Conservation (phyloP, 108 stramenopile species). For the Cyclostephanos tholiformis region DNA sequence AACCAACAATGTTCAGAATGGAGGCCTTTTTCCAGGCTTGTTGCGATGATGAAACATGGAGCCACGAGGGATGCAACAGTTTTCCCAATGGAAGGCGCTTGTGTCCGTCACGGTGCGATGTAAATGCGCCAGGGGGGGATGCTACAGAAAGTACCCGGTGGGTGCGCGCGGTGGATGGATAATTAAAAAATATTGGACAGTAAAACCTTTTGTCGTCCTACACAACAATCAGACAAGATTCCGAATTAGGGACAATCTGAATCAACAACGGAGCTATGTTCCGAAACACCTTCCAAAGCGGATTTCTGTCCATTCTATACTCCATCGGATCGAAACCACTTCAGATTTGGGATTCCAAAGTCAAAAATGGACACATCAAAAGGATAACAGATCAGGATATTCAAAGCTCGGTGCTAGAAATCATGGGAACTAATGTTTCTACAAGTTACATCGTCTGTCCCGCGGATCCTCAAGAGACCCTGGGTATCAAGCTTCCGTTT, state of each 20-base stretch:
- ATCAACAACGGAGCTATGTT: constrained; percentile 61
- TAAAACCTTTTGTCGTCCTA: not conserved
- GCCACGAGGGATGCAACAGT: not conserved
- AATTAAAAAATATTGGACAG: no score
- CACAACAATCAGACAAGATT: not conserved
- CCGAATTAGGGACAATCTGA: not conserved
- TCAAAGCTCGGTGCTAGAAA: constrained; percentile 91
- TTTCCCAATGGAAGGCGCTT: no score
- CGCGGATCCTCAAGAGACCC: constrained; percentile 79
- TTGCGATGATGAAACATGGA: not conserved
- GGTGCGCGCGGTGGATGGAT: no score
- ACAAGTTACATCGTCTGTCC: constrained; percentile 93
- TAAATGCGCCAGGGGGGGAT: not conserved
- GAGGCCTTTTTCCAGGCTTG: not conserved
- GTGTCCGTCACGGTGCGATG: no score
- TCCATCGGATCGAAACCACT: constrained; percentile 91
- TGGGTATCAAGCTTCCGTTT: constrained; percentile 92
- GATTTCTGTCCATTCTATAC: constrained; percentile 92
- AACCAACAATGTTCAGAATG: not conserved
- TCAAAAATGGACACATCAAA: constrained; percentile 93
- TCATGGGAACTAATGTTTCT: constrained; percentile 91
- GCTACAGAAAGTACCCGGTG: no score
- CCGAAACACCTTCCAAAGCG: constrained; percentile 90
- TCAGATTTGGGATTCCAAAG: constrained; percentile 90
- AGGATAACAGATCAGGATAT: constrained; percentile 92